These are phyloP conservation scores for Phanerochaete carnosa DNA, from an alignment of 768 basidiomycete species.

Conservation along the genomic window DNA sequence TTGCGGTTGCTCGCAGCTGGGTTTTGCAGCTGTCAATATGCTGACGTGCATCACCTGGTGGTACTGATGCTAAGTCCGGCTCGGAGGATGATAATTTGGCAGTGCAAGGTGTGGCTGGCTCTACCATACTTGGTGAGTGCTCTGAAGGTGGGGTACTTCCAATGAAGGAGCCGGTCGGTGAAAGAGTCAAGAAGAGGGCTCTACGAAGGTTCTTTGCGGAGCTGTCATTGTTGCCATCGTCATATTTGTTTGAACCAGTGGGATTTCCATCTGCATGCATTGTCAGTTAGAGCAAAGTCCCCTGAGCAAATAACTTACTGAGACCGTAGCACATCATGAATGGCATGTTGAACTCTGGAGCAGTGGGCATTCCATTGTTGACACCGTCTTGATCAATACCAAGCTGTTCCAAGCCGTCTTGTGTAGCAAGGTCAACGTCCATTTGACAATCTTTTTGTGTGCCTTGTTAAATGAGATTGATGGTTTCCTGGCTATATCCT, in stretches of 20 bases:
- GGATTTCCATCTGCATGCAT: not conserved
- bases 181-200: not conserved
- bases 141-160: not conserved
- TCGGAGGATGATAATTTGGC: too few relatives aligned
- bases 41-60: not conserved
- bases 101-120: not conserved
- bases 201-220: not conserved
- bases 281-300: not conserved
- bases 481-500: too few relatives aligned
- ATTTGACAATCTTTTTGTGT: too few relatives aligned
- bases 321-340: not conserved
- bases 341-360: not conserved
- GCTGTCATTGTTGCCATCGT: not conserved
- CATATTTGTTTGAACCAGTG: not conserved
- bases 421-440: not conserved
- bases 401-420: not conserved
- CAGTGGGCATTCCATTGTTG: not conserved
- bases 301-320: not conserved
- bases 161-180: not conserved
- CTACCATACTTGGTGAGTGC: not conserved
- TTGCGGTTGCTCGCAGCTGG: not conserved
- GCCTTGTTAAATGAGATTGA: too few relatives aligned
- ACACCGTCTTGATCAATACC: not conserved
- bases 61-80: too few relatives aligned
- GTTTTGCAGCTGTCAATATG: too few relatives aligned